Evolutionary conservation across 805 yeast genomes (phyloP), one percentile per base, ranked within the genome.

Genomic region (Tetrapisispora arboricola): DNA sequence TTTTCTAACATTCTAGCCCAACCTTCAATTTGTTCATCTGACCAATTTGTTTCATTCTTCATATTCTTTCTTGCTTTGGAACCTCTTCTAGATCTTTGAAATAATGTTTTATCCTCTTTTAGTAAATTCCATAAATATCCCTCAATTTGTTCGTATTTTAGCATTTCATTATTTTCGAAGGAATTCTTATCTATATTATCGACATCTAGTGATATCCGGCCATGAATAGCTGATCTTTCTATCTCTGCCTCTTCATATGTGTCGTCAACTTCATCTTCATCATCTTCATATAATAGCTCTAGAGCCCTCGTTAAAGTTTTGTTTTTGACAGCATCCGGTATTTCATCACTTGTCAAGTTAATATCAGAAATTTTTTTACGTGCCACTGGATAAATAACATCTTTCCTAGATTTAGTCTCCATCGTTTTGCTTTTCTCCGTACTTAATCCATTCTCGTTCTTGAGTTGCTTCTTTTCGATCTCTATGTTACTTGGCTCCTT

Each of bases 1-100:
- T 73, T 74, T 39, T 75, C 70, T 16, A 87, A 56, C 81, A 83
- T 81, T 42, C 82, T 65, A 1, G 81, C 80, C 96, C 96, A 90
- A 0, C 95, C 95, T 67, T 88, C 96, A 36, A 90, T 76, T 57
- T 85, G 95, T 54, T 86, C 95, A 59, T 87, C 88, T 0, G 87
- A 68, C 95, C 94, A 86, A 1, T 67, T 67, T 0, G 80, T 72
- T 29, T 67, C 66, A 6, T 57, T 49, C 47, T 70, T 74, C 55
- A 85, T 63, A 20, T 68, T 70, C 25, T 65, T 61, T 39, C 95
- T 67, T 9, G 55, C 60, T 32, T 65, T 61, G 0, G 78, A 46
- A 29, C 75, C 75, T 45, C 96, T 66, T 10, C 66, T 55, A 0
- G 62, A 44, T 44, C 75, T 69, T 8, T 63, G 71, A 41, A 81